Base-by-base conservation (phyloP, 306 rosid species). In the Trichosanthes truncata region DNA sequence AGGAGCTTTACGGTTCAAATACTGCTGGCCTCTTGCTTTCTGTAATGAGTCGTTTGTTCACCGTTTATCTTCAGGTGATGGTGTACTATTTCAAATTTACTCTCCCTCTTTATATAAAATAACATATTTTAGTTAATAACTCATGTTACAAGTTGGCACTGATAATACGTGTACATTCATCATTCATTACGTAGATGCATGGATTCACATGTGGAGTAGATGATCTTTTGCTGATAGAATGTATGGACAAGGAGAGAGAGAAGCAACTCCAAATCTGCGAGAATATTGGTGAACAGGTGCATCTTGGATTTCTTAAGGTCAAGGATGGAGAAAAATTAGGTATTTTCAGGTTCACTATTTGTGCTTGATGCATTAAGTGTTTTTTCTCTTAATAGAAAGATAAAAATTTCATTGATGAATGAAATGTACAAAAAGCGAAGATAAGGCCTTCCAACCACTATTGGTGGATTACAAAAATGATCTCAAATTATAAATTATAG, bases 151-250 rank as follows among this genome's bases (percentile, higher is more conserved):
- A 63, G 68, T 71, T 80, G 62, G 13, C 45, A 26, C 8, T 43
- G 20, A 12, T 33, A 72, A 9, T 23, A 45, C 79, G 45, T 60
- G 29, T 55, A 78, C 74, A 4, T 77, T 77, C 67, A 65, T 14
- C 53, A 29, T 51, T 52, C 46, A 61, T 85, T 65, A 31, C 87
- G 74, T 86, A 95, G 98, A 83, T 85, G 87, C 97, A 95, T 65
- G 97, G 97, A 41, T 91, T 92, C 89, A 95, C 97, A 6, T 92
- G 98, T 84, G 97, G 98, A 68, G 90, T 95, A 33, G 96, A 92
- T 55, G 98, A 95, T 90, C 98, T 92, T 85, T 89, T 95, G 76
- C 52, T 92, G 62, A 73, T 75, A 75, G 82, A 82, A 78, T 84
- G 74, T 79, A 95, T 84, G 77, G 98, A 95, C 84, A 25, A 66